A percentile compares a stretch with the other conserved stretches of the same genome.
phyloP scores from a whole-genome alignment of 495 filamentous ascomycete genomes.

The Daldinia caldariorum region DNA sequence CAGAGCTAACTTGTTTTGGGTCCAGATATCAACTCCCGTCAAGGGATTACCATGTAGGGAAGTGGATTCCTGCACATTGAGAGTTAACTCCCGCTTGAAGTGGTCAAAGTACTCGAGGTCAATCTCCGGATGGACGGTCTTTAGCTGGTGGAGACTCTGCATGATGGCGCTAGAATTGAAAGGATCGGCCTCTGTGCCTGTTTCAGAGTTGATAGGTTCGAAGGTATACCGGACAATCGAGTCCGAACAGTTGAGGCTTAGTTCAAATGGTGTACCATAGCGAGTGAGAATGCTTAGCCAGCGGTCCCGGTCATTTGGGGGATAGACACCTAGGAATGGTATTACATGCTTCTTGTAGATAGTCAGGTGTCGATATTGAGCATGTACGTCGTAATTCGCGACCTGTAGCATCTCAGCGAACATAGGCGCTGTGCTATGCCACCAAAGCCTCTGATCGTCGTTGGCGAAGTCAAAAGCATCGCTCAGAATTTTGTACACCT shows the following conservation, averaged over 20 bases:
- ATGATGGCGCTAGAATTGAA: not conserved
- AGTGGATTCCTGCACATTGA: conserved; percentile 4
- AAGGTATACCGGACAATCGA: conserved; percentile 1
- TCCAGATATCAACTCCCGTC: not conserved
- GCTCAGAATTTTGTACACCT: conserved; percentile 3
- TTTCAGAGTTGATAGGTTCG: not conserved
- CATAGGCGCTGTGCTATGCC: conserved; percentile 8
- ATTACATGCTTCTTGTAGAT: conserved; percentile 6
- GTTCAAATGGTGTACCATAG: not conserved
- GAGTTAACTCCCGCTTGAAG: not conserved
- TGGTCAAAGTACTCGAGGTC: conserved; percentile 1
- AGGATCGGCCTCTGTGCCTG: not conserved
- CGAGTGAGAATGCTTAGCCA: conserved; percentile 5
- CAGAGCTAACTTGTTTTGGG: conserved; percentile 1
- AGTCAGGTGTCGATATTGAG: not conserved
- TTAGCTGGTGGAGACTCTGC: not conserved
- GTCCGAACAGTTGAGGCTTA: not conserved
- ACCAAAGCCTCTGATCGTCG: conserved; percentile 1
- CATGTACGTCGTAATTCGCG: conserved; percentile 1
- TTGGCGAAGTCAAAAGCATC: conserved; percentile 6
- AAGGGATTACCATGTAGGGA: not conserved
- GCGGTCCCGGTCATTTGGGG: not conserved
- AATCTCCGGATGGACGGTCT: not conserved
- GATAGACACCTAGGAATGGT: not conserved
- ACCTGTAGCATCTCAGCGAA: conserved; percentile 4